Base-by-base conservation (phyloP, 768 basidiomycete genomes). In the Ramaria rubella region DNA sequence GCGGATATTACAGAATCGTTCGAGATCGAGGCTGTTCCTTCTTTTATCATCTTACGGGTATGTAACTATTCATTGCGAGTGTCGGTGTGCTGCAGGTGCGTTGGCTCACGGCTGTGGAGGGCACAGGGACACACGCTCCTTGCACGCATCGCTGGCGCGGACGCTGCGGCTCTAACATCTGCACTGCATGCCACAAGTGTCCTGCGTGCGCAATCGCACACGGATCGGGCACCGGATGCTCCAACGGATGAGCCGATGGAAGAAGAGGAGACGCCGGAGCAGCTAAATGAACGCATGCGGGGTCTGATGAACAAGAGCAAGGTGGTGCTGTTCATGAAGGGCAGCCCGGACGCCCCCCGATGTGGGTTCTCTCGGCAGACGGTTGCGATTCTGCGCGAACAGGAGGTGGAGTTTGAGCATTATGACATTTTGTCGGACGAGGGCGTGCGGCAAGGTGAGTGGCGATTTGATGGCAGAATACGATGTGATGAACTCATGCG, bases 321-420 rank as follows among this genome's bases (percentile, higher is more conserved):
- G 21, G 83, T 94, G 11, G 85, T 95, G 26, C 65, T 94, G 57
- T 93, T 94, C 77, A 94, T 95, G 90, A 95, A 95, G 69, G 92
- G 92, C 19, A 77, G 72, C 50, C 90, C 91, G 0, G 78, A 84
- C 30, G 74, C 72, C 2, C 92, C 92, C 5, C 81, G 85, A 56
- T 95, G 92, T 62, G 91, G 91, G 1, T 95, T 94, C 67, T 90
- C 88, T 4, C 74, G 84, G 58, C 82, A 86, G 73, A 87, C 89
- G 2, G 81, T 86, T 12, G 77, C 69, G 2, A 68, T 94, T 49
- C 70, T 95, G 59, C 73, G 77, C 60, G 83, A 85, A 1, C 75
- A 87, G 55, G 70, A 73, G 0, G 78, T 93, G 15, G 69, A 77
- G 50, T 94, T 88, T 67, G 77, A 81, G 2, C 79, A 82, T 65